Evolutionary conservation across 176 grass and related monocot species (phyloP), one percentile per base, ranked within the genome.

Genomic region (Coix lacrymajobi): DNA sequence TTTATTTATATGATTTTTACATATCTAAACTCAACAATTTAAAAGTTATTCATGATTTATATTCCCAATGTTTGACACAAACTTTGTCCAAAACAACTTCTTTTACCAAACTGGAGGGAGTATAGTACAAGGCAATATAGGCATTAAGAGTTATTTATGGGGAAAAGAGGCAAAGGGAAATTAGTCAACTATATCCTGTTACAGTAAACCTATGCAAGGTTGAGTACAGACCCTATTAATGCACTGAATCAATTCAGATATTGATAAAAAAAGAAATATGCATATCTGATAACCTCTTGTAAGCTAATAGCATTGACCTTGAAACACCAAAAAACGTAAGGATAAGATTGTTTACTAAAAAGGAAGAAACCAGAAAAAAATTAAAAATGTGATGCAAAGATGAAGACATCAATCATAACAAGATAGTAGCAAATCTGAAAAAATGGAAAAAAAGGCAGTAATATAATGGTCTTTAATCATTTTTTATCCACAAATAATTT

Each of bases 301-400:
- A 65, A 56, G 28, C 14, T 75, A 68, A 66, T 67, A 65, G n/a
- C 40, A 51, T 15, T 15, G 19, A 62, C 15, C 12, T 74, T 61
- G 30, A 83, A 73, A 83, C 36, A 48, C 37, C 54, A 43, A 85
- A 48, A 71, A 49, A 8, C 20, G 0, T 85, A 85, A 71, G 4
- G 10, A 33, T 33, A 56, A 75, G 33, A 37, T 76, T 37, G 17
- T 58, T 31, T 3, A 7, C 16, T 37, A 36, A 74, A 62, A 17
- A 75, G 60, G 13, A 32, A 41, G n/a, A 19, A 48, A 48, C 4
- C 45, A 48, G 45, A 11, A 68, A 28, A 11, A 43, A 43, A 43
- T 11, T 11, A 43, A 2, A 75, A 33, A 41, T 51, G 43, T 80
- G 24, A 66, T 6, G 8, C 31, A 14, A 16, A 14, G 2, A 26